Conservation (phyloP, 768 basidiomycete species). For the Ramaria sp. region DNA sequence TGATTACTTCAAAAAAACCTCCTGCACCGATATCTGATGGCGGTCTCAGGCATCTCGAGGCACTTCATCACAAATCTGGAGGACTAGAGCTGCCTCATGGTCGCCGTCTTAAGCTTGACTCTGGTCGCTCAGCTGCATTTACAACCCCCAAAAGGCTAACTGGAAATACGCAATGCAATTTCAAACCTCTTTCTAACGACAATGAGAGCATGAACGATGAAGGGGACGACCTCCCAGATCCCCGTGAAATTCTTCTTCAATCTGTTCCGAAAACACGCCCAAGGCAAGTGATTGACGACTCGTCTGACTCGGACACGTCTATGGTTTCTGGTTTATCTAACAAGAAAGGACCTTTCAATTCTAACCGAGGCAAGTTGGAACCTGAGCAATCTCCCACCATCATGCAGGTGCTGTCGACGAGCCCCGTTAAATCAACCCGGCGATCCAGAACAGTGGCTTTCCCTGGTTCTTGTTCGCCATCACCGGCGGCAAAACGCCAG, state of each 20-base stretch:
- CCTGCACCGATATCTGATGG: slow-evolving; percentile 13
- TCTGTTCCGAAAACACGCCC: background rate
- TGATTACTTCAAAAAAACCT: slow-evolving; percentile 17
- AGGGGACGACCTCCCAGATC: slow-evolving; percentile 32
- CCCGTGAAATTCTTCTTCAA: slow-evolving; percentile 20
- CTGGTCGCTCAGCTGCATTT: background rate
- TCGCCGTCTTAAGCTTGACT: slow-evolving; percentile 35
- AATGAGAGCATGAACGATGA: slow-evolving; percentile 25
- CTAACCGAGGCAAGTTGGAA: background rate
- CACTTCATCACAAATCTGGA: slow-evolving; percentile 32
- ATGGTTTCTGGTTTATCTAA: background rate
- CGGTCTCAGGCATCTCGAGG: slow-evolving; percentile 31
- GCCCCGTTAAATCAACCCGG: too few relatives aligned
- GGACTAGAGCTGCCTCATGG: slow-evolving; percentile 29
- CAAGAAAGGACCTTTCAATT: background rate
- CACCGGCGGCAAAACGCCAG: too few relatives aligned
- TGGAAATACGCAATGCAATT: slow-evolving; percentile 10
- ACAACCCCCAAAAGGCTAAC: background rate
- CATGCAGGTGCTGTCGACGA: too few relatives aligned
- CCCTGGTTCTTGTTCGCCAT: too few relatives aligned
- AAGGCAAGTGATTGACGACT: background rate
- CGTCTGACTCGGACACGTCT: background rate
- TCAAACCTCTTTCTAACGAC: slow-evolving; percentile 32
- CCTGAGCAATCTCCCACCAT: background rate
- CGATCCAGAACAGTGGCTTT: too few relatives aligned